Percentiles rank a stretch among this genome's conserved stretches.
These are phyloP conservation scores for Simplicillium sp. DNA, from an alignment of 2,329 filamentous ascomycete species.

Conservation along the genomic window DNA sequence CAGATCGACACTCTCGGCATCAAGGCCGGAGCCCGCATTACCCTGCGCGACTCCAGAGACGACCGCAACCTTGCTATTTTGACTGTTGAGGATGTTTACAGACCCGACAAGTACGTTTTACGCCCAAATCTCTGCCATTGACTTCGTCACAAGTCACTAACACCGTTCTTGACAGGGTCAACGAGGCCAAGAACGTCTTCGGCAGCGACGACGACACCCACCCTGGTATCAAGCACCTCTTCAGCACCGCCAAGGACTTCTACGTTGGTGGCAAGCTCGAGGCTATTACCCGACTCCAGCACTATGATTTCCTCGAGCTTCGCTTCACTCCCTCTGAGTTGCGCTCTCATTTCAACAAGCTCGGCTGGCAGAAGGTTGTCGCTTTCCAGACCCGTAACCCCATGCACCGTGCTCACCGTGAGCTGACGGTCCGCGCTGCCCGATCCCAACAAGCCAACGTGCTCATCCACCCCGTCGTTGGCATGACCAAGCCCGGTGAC, in stretches of 20 bases:
- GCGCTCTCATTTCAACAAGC: conserved; percentile 96
- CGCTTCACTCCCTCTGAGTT: conserved; percentile 94
- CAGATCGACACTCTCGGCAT: conserved; percentile 66
- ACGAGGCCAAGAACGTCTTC: conserved; percentile 91
- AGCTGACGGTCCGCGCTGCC: conserved; percentile 93
- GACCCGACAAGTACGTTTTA: conserved; percentile 73
- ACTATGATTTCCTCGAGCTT: conserved; percentile 97
- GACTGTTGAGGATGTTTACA: conserved; percentile 91
- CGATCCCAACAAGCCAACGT: conserved; percentile 96
- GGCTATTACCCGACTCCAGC: conserved; percentile 87
- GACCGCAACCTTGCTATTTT: conserved; percentile 94
- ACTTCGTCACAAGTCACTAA: neutral
- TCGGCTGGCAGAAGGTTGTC: conserved; percentile 94
- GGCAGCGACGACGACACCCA: conserved; percentile 83
- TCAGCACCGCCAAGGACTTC: conserved; percentile 70
- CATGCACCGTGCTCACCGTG: conserved; percentile 97
- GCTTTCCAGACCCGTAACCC: conserved; percentile 99
- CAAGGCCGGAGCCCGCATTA: conserved; percentile 72
- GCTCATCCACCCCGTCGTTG: conserved; percentile 96
- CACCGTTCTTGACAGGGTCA: conserved; percentile 42
- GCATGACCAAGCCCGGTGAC: conserved; percentile 96
- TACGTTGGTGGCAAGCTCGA: conserved; percentile 96
- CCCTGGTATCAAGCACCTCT: conserved; percentile 86
- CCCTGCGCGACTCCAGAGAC: conserved; percentile 90
- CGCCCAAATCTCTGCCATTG: neutral